These are phyloP conservation scores for Colletotrichum coccodes DNA, from an alignment of 2,329 filamentous ascomycete species.

Conservation along the genomic window DNA sequence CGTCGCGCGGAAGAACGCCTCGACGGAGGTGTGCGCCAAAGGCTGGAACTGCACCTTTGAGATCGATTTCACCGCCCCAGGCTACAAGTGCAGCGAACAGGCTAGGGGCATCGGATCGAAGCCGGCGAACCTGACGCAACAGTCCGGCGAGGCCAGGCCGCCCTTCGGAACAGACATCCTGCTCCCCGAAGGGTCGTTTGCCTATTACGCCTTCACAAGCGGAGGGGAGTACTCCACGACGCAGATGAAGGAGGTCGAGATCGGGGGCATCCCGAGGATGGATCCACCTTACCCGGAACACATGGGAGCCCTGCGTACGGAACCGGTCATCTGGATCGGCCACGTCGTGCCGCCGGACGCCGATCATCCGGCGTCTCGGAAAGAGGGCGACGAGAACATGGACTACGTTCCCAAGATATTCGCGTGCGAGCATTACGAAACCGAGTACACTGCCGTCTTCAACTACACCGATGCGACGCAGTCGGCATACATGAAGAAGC, in stretches of 20 bases:
- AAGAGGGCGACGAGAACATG: constrained; percentile 36
- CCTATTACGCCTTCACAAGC: constrained; percentile 42
- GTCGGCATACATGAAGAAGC: constrained; percentile 36
- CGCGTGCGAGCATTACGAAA: constrained; percentile 48
- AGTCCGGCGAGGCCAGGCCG: constrained; percentile 36
- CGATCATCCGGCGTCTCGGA: constrained; percentile 30
- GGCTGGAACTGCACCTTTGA: constrained; percentile 49
- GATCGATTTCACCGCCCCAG: constrained; percentile 45
- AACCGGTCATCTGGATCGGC: constrained; percentile 49
- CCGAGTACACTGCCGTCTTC: constrained; percentile 43
- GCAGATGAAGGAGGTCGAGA: constrained; percentile 37
- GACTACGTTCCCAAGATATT: constrained; percentile 45
- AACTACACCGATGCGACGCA: constrained; percentile 41
- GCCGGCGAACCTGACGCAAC: constrained; percentile 35
- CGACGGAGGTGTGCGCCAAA: constrained; percentile 42
- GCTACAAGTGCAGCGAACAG: constrained; percentile 46
- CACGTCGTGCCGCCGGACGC: constrained; percentile 36
- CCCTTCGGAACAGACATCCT: constrained; percentile 43
- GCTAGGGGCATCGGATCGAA: constrained; percentile 40
- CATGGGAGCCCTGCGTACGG: constrained; percentile 46
- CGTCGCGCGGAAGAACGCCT: constrained; percentile 38
- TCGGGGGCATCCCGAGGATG: constrained; percentile 41
- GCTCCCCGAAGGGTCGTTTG: constrained; percentile 41
- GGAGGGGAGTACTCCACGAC: constrained; percentile 41
- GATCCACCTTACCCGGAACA: constrained; percentile 37